Evolutionary conservation across 1,139 yeast genomes (phyloP), one percentile per base, ranked within the genome.

Genomic region (Kluyveromyces sp.): DNA sequence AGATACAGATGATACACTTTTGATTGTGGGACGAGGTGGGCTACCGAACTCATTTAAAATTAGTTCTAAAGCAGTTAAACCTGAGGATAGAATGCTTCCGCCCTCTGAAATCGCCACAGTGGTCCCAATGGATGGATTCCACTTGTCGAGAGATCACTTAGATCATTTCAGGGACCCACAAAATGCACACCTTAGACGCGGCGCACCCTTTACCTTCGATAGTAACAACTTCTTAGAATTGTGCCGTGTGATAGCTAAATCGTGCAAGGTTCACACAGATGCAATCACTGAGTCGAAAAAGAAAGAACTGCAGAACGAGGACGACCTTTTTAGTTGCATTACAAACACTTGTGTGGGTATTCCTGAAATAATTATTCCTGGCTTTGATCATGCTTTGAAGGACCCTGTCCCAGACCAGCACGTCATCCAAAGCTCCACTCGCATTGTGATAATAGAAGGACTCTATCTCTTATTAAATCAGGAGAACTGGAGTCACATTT

Each of bases 171-270:
- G 67, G 3, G 74, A 86, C 52, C 70, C 85, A 0, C 68, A 58
- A 4, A 69, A 66, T 33, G 92, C 95, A 0, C 65, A 78, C 32
- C 61, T 66, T 33, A 68, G 87, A 50, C 72, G 96, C 42, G 96
- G 96, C 0, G 83, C 95, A 0, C 94, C 95, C 1, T 77, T 74
- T 55, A 87, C 96, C 0, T 88, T 88, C 64, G 88, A 89, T 59
- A 74, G 85, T 3, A 55, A 60, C 8, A 70, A 70, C 39, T 72
- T 75, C 34, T 69, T 70, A 0, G 63, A 59, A 18, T 54, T 71
- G 43, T 67, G 61, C 36, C 50, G 51, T 41, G 50, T 51, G 29
- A 60, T 56, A 25, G 47, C 50, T 11, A 46, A 49, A 18, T 62
- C 68, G 0, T 49, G 57, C 37, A 42, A 15, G 13, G 1, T 33